Percentiles rank a stretch among this genome's conserved stretches.
Conservation (phyloP, 1,139 yeast genomes). For the Geotrichum reessii region DNA sequence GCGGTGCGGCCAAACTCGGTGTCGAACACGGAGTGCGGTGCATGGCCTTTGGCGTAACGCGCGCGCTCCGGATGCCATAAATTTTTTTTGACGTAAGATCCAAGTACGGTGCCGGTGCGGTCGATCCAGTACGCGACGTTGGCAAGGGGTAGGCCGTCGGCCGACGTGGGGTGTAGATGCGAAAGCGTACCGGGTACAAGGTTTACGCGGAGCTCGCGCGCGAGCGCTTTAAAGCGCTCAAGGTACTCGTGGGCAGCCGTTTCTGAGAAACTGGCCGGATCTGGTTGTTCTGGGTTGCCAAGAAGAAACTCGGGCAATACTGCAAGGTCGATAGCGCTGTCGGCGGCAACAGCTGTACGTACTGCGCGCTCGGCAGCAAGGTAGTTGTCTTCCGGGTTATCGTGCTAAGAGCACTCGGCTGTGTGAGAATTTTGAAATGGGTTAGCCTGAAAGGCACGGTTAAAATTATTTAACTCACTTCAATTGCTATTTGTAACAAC, state of each 20-base stretch:
- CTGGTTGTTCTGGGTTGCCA: constrained; percentile 15
- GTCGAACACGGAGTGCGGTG: constrained; percentile 20
- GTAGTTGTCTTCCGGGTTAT: constrained; percentile 13
- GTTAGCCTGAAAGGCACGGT: too few relatives aligned
- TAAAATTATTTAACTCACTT: too few relatives aligned
- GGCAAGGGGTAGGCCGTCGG: constrained; percentile 9
- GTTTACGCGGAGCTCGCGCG: constrained; percentile 21
- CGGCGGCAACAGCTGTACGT: not conserved
- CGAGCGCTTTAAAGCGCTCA: constrained; percentile 14
- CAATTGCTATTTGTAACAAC: constrained; percentile 8
- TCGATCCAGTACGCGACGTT: constrained; percentile 22
- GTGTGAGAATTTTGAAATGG: not conserved
- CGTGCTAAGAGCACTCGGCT: not conserved
- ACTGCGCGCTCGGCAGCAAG: constrained; percentile 6
- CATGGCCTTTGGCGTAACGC: constrained; percentile 19
- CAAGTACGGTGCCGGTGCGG: constrained; percentile 19
- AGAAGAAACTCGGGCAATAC: constrained; percentile 19
- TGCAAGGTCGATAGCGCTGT: constrained; percentile 10
- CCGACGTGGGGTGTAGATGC: constrained; percentile 4
- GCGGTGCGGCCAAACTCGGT: constrained; percentile 24
- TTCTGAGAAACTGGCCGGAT: constrained; percentile 4
- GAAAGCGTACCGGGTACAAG: constrained; percentile 23
- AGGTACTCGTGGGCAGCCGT: constrained; percentile 2
- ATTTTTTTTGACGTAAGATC: constrained; percentile 22
- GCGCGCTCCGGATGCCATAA: constrained; percentile 24